Conservation (phyloP, 805 yeast species). For the Torulaspora indica region DNA sequence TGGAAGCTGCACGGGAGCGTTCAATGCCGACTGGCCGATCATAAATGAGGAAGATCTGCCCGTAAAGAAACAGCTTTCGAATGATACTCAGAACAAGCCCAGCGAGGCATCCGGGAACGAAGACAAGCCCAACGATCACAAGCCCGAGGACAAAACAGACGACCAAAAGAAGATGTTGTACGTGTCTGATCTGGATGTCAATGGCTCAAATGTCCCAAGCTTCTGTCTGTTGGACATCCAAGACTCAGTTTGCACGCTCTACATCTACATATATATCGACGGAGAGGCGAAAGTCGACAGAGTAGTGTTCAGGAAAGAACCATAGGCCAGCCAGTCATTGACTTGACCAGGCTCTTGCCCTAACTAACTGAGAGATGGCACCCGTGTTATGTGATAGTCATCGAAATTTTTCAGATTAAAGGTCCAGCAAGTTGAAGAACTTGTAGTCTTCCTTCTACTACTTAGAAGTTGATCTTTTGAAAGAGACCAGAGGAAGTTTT, state of each 20-base stretch:
- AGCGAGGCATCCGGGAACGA: no score
- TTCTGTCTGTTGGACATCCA: slow-evolving; percentile 87
- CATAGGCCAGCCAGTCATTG: not conserved
- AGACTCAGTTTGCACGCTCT: slow-evolving; percentile 70
- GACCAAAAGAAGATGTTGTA: slow-evolving; percentile 23
- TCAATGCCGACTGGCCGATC: slow-evolving; percentile 55
- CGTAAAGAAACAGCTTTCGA: no score
- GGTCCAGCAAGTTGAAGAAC: not conserved
- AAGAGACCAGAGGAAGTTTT: slow-evolving; percentile 31
- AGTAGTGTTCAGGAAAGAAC: slow-evolving; percentile 57
- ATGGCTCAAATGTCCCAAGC: slow-evolving; percentile 58
- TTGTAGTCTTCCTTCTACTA: not conserved
- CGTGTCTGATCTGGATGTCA: slow-evolving; percentile 22
- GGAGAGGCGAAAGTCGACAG: slow-evolving; percentile 90
- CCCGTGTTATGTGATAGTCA: slow-evolving; percentile 6
- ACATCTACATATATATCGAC: slow-evolving; percentile 74
- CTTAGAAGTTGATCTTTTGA: not conserved
- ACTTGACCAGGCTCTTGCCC: not conserved
- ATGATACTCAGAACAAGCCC: no score
- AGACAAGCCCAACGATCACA: no score
- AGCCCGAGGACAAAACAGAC: slow-evolving; percentile 11
- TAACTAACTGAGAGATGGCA: not conserved
- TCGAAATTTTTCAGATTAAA: not conserved
- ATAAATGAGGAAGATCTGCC: slow-evolving; percentile 26
- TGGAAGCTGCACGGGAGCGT: slow-evolving; percentile 95